Conservation (phyloP, 768 basidiomycete genomes). For the Amanita thiersii region DNA sequence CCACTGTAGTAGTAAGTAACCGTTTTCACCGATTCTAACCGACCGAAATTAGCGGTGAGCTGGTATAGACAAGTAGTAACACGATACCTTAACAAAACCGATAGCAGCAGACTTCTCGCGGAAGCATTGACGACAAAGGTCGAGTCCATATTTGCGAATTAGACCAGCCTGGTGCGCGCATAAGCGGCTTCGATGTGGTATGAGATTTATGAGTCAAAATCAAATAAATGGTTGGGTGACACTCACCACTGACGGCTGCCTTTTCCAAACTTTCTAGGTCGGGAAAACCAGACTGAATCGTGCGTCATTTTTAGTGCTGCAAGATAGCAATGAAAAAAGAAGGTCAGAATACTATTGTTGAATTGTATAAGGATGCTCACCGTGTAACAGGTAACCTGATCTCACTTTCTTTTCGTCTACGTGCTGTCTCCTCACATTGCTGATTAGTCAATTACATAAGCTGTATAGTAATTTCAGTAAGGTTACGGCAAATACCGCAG, state of each 20-base stretch:
- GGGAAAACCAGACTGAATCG: slow-evolving; percentile 98
- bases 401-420: not conserved
- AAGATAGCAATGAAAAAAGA: too few species aligned
- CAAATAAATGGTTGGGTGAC: not conserved
- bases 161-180: slow-evolving; percentile 97
- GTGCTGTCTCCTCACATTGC: not conserved
- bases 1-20: too few species aligned
- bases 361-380: too few species aligned
- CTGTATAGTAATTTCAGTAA: too few species aligned
- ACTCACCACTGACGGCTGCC: slow-evolving; percentile 90
- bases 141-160: slow-evolving; percentile 94
- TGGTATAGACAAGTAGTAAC: not conserved
- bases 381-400: slow-evolving; percentile 16
- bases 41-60: slow-evolving; percentile 1
- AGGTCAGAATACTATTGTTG: too few species aligned
- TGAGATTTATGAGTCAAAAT: slow-evolving; percentile 3
- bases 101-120: slow-evolving; percentile 91
- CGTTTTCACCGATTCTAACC: slow-evolving; percentile 38
- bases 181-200: slow-evolving; percentile 59
- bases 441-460: slow-evolving; percentile 9
- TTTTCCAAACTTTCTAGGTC: slow-evolving; percentile 92
- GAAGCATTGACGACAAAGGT: slow-evolving; percentile 98
- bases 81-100: slow-evolving; percentile 82
- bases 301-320: slow-evolving; percentile 71
- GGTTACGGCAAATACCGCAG: too few species aligned